phyloP scores from a whole-genome alignment of 345 rosid species.

The Linum trigynum region DNA sequence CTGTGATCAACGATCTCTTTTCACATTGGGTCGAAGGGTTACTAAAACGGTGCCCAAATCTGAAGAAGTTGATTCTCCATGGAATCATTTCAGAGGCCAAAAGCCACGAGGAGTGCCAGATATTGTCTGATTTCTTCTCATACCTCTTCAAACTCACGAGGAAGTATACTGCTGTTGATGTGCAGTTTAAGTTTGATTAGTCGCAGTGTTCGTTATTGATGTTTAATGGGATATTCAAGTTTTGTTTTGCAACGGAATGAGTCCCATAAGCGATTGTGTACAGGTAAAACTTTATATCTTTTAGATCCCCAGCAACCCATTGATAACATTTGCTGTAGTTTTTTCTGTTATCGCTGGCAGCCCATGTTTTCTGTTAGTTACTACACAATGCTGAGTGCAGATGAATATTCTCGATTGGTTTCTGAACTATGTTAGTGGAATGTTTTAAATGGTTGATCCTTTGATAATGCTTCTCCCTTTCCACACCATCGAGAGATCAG shows the following conservation, averaged over 20 bases:
- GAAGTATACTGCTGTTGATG: conserved; percentile 59
- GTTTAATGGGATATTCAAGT: too few species aligned
- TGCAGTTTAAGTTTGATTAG: conserved; percentile 59
- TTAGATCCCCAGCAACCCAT: too few species aligned
- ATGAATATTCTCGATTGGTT: too few species aligned
- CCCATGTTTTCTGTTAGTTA: too few species aligned
- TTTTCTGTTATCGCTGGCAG: too few species aligned
- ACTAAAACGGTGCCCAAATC: conserved; percentile 56
- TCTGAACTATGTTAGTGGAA: too few species aligned
- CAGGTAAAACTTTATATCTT: not conserved
- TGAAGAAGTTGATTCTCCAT: conserved; percentile 52
- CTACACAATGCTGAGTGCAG: too few species aligned
- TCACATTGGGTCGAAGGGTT: conserved; percentile 56
- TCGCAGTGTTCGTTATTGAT: not conserved
- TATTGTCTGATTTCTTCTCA: conserved; percentile 58
- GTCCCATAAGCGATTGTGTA: not conserved
- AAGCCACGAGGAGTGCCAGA: conserved; percentile 52
- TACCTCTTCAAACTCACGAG: conserved; percentile 70
- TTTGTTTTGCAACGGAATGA: not conserved
- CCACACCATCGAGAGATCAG: too few species aligned
- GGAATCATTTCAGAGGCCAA: conserved; percentile 69
- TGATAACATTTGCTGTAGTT: too few species aligned
- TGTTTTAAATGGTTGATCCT: too few species aligned
- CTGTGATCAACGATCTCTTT: conserved; percentile 47
- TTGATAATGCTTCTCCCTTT: too few species aligned